These are phyloP conservation scores for Sanghuangporus sanghuang DNA, from an alignment of 1,284 basidiomycete species.

Conservation along the genomic window DNA sequence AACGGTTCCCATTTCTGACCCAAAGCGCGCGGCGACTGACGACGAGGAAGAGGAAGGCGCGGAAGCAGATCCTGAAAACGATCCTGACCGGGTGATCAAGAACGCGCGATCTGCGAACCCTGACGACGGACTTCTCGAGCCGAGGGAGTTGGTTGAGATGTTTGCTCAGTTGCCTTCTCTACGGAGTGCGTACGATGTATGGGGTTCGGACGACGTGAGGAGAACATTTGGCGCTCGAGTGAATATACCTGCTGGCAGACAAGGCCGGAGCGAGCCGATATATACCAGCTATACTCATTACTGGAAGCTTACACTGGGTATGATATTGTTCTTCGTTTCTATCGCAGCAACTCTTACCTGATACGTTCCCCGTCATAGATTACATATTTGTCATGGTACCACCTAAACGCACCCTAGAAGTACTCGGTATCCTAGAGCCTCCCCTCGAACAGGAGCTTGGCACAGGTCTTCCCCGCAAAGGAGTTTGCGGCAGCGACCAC, in stretches of 20 bases:
- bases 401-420: slow-evolving; percentile 31
- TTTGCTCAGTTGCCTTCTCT: slow-evolving; percentile 38
- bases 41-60: slow-evolving; percentile 32
- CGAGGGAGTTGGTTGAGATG: slow-evolving; percentile 54
- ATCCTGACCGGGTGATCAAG: slow-evolving; percentile 71
- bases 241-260: slow-evolving; percentile 33
- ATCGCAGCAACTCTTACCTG: slow-evolving; percentile 7
- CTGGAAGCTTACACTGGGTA: slow-evolving; percentile 80
- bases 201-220: slow-evolving; percentile 23
- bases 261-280: slow-evolving; percentile 65
- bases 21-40: slow-evolving; percentile 32
- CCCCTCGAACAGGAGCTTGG: slow-evolving; percentile 59
- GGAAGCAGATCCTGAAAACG: slow-evolving; percentile 35
- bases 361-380: slow-evolving; percentile 41
- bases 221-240: slow-evolving; percentile 48
- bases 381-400: slow-evolving; percentile 77
- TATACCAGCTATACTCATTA: slow-evolving; percentile 79
- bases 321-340: slow-evolving; percentile 9
- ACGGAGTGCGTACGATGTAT: slow-evolving; percentile 52
- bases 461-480: slow-evolving; percentile 74
- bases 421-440: slow-evolving; percentile 63
- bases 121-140: slow-evolving; percentile 69
- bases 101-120: slow-evolving; percentile 62
- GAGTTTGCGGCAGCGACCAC: slow-evolving; percentile 85
- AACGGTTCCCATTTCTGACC: slow-evolving; percentile 31